phyloP scores from a whole-genome alignment of 2,329 filamentous ascomycete species.

The Rosellinia necatrix region DNA sequence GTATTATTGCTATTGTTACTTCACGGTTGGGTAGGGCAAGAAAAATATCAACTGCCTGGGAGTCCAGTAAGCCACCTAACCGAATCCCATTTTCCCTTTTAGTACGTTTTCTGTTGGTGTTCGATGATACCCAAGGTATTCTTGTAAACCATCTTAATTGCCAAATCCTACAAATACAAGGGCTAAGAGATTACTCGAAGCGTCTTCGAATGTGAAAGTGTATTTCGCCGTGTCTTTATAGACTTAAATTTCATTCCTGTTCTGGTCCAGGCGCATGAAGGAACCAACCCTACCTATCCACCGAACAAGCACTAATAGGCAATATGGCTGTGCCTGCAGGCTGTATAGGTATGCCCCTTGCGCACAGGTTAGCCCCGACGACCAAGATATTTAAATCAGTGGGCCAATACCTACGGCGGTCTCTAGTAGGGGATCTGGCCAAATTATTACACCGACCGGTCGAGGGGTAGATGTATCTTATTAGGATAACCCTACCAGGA shows the following conservation, averaged over 20 bases:
- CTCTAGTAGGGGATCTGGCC: constrained; percentile 21
- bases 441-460: constrained; percentile 22
- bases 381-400: constrained; percentile 5
- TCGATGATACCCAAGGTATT: constrained; percentile 19
- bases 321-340: constrained; percentile 7
- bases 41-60: constrained; percentile 6
- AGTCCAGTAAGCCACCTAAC: background rate
- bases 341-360: constrained; percentile 14
- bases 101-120: constrained; percentile 5
- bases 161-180: constrained; percentile 15
- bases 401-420: constrained; percentile 7
- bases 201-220: constrained; percentile 9
- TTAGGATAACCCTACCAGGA: constrained; percentile 17
- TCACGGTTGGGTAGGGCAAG: constrained; percentile 10
- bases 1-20: constrained; percentile 12
- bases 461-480: constrained; percentile 27
- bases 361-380: constrained; percentile 5
- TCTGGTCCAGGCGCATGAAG: constrained; percentile 15
- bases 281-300: constrained; percentile 20
- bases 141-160: constrained; percentile 7
- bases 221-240: constrained; percentile 14
- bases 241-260: constrained; percentile 15
- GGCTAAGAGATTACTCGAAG: constrained; percentile 8
- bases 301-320: constrained; percentile 12
- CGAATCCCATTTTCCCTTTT: background rate